Conservation (phyloP, 257 asterid species). For the Forsythia viridissima region DNA sequence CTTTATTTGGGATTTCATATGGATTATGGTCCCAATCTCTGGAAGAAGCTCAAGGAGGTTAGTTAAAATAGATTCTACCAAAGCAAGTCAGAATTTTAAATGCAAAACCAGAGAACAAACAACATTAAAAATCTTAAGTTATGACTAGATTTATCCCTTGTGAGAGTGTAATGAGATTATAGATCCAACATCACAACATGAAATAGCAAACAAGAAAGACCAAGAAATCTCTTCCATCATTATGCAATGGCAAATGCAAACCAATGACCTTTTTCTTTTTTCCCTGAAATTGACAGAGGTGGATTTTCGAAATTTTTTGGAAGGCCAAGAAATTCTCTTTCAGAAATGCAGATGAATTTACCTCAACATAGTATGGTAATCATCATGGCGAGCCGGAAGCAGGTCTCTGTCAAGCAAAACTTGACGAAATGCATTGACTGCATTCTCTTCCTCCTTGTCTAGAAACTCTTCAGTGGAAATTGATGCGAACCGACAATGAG, state of each 20-base stretch:
- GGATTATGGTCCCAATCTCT: background rate
- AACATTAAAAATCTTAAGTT: background rate
- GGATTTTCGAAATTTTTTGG: background rate
- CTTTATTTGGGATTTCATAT: background rate
- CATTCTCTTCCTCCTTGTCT: slow-evolving; percentile 82
- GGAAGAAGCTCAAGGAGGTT: slow-evolving; percentile 3
- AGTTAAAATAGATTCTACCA: background rate
- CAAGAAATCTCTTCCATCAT: background rate
- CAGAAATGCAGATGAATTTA: slow-evolving; percentile 25
- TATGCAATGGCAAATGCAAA: slow-evolving; percentile 11
- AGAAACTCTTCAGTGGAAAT: slow-evolving; percentile 68
- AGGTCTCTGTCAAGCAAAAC: slow-evolving; percentile 66
- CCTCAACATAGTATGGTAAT: slow-evolving; percentile 87
- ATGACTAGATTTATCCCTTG: background rate
- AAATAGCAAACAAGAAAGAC: slow-evolving; percentile 5
- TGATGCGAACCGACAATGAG: slow-evolving; percentile 75
- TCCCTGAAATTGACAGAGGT: background rate
- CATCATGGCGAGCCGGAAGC: slow-evolving; percentile 85
- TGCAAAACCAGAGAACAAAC: background rate
- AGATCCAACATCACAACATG: background rate
- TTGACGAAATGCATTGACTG: slow-evolving; percentile 62
- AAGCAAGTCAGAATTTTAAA: background rate
- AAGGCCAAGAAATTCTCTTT: background rate
- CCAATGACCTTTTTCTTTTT: background rate
- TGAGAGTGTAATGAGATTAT: background rate